These are phyloP conservation scores for Nasturtium officinale DNA, from an alignment of 345 rosid species.

Conservation along the genomic window DNA sequence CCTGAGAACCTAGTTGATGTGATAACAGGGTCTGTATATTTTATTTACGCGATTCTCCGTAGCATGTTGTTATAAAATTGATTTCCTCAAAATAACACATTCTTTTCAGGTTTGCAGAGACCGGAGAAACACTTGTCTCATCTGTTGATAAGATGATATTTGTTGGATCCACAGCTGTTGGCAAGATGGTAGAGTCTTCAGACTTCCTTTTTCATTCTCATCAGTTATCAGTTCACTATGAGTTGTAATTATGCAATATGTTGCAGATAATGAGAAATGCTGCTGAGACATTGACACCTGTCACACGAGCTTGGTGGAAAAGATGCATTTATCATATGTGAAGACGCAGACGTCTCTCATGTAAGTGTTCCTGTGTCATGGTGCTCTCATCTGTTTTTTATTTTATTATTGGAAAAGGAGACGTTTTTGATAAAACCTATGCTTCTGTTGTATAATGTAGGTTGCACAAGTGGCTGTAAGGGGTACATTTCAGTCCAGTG, in stretches of 20 bases:
- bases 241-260: constrained; percentile 28
- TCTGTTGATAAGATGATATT: constrained; percentile 92
- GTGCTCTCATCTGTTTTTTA: constrained; percentile 8
- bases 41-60: constrained; percentile 10
- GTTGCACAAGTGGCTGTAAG: constrained; percentile 97
- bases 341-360: constrained; percentile 79
- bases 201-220: constrained; percentile 18
- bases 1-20: constrained; percentile 95
- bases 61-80: background rate
- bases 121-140: constrained; percentile 94
- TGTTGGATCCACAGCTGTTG: constrained; percentile 97
- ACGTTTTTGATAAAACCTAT: constrained; percentile 22
- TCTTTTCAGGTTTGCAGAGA: constrained; percentile 76
- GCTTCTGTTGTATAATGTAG: constrained; percentile 45
- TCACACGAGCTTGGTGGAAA: constrained; percentile 99
- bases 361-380: constrained; percentile 47
- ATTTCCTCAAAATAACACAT: constrained; percentile 21
- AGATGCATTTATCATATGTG: constrained; percentile 92
- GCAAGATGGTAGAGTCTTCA: constrained; percentile 72
- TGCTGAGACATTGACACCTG: constrained; percentile 72
- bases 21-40: constrained; percentile 76
- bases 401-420: constrained; percentile 14
- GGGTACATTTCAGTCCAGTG: constrained; percentile 91
- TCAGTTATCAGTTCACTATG: constrained; percentile 17
- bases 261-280: constrained; percentile 96